Evolutionary conservation across 1,139 yeast genomes (phyloP).

Genomic region (Saccharomycopsis hybrid): DNA sequence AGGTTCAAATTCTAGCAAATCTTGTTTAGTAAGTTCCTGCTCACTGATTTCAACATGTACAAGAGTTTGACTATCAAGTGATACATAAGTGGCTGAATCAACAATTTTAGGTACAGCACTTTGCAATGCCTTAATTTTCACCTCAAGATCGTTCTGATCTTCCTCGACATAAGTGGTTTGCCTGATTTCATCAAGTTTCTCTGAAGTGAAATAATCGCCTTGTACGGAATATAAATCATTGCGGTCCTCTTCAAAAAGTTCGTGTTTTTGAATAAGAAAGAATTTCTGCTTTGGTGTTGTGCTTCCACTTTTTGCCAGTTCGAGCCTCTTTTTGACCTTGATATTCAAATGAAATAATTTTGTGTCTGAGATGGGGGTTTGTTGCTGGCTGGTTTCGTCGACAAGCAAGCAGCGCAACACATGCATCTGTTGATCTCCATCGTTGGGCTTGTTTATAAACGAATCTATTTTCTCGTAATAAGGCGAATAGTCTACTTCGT

Average conservation of each 20-base stretch:
- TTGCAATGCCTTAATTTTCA: conserved; percentile 24
- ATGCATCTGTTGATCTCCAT: neutral
- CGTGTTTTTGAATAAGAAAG: conserved; percentile 2
- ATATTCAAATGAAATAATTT: conserved; percentile 33
- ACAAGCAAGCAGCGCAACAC: conserved; percentile 10
- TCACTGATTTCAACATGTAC: conserved; percentile 38
- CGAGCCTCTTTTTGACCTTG: conserved; percentile 29
- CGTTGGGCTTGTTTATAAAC: neutral
- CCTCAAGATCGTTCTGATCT: conserved; percentile 21
- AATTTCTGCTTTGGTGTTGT: conserved; percentile 5
- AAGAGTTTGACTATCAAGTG: conserved; percentile 36
- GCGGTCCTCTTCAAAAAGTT: conserved; percentile 6
- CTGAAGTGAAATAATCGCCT: conserved; percentile 7
- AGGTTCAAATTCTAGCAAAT: conserved; percentile 32
- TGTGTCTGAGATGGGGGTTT: conserved; percentile 19
- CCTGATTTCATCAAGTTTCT: neutral
- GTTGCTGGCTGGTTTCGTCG: neutral
- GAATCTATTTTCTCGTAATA: conserved; percentile 2
- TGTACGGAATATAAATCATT: conserved; percentile 18
- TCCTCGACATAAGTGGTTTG: no score
- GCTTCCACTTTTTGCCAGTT: neutral
- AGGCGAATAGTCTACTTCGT: conserved; percentile 1
- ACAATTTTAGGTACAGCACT: conserved; percentile 29
- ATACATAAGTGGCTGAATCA: conserved; percentile 40
- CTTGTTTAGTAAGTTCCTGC: conserved; percentile 33